Evolutionary conservation across 2,329 filamentous ascomycete genomes (phyloP).

Genomic region (Magnaporthales sp.): DNA sequence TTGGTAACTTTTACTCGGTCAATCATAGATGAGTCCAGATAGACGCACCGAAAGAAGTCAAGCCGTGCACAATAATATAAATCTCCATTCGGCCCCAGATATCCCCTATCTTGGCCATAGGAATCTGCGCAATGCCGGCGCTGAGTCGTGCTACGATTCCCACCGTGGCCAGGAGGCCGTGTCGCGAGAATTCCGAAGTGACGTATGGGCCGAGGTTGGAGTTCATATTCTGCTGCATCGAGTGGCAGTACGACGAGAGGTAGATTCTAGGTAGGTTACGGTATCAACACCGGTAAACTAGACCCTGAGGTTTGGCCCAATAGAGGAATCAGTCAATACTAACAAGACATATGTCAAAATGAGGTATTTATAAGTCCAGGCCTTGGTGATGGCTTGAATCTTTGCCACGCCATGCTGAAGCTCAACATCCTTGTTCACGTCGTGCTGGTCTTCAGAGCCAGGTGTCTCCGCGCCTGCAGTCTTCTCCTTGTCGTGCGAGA

Average conservation of each 20-base stretch:
- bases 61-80: slow-evolving; percentile 27
- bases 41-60: slow-evolving; percentile 30
- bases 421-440: slow-evolving; percentile 1
- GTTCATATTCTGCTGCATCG: slow-evolving; percentile 3
- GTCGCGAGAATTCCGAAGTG: slow-evolving; percentile 40
- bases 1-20: too few species aligned
- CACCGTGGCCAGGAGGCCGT: slow-evolving; percentile 45
- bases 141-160: slow-evolving; percentile 44
- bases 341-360: not conserved
- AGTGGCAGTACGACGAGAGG: not conserved
- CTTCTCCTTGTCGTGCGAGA: not conserved
- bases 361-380: not conserved
- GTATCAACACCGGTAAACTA: not conserved
- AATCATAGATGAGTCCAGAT: too few species aligned
- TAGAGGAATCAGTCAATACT: not conserved
- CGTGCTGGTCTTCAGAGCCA: not conserved
- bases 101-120: slow-evolving; percentile 38
- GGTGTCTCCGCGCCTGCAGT: not conserved
- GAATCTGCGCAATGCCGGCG: slow-evolving; percentile 46
- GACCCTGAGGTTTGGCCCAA: not conserved
- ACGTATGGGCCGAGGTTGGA: slow-evolving; percentile 33
- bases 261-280: not conserved
- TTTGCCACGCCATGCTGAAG: slow-evolving; percentile 3
- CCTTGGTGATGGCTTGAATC: slow-evolving; percentile 3
- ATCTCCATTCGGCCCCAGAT: slow-evolving; percentile 38